phyloP scores from a whole-genome alignment of 441 rosid genomes.

The Gossypium davidsonii region DNA sequence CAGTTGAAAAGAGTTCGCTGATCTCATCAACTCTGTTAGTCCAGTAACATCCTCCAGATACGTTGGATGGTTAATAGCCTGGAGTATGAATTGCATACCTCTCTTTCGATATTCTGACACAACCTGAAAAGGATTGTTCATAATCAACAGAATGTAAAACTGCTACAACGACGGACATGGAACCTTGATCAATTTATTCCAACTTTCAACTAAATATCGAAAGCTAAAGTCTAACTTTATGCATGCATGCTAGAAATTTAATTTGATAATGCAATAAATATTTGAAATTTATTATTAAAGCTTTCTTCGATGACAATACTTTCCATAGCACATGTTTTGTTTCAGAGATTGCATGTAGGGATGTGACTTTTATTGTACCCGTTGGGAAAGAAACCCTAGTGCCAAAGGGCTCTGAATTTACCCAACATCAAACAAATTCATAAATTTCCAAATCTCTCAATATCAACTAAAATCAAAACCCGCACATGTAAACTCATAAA shows the following conservation, averaged over 20 bases:
- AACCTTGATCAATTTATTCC: neutral
- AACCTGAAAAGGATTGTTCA: constrained; percentile 43
- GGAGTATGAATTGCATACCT: constrained; percentile 65
- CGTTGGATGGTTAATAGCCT: constrained; percentile 90
- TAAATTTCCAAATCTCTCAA: neutral
- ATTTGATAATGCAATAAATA: neutral
- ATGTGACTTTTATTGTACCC: neutral
- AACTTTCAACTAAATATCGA: neutral
- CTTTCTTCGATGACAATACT: neutral
- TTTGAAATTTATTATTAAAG: neutral
- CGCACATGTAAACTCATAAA: too few relatives aligned
- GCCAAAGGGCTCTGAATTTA: neutral
- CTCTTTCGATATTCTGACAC: constrained; percentile 58
- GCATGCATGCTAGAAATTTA: neutral
- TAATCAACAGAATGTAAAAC: neutral
- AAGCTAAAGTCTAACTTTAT: neutral
- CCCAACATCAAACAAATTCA: neutral
- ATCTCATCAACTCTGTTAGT: constrained; percentile 72
- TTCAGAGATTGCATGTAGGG: neutral
- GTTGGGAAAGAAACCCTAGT: neutral
- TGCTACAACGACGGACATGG: neutral
- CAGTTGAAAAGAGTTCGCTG: constrained; percentile 54
- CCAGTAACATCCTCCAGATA: constrained; percentile 90
- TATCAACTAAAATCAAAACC: neutral
- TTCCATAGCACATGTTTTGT: neutral